phyloP scores from a whole-genome alignment of 73 alveolate species.

The Tetrahymena thermophila region DNA sequence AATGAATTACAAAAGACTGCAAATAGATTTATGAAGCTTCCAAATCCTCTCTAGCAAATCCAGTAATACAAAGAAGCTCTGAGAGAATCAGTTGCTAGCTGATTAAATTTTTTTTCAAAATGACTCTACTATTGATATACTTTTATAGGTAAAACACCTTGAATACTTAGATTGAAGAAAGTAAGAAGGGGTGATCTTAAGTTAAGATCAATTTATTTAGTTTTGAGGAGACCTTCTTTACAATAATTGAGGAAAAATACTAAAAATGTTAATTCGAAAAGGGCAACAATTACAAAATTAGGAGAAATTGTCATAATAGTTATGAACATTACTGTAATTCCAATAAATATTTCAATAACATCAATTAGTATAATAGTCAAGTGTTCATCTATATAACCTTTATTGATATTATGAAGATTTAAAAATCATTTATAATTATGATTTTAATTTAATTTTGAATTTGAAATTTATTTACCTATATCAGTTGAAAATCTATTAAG shows the following conservation, averaged over 20 bases:
- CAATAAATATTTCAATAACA: neutral
- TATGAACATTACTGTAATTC: neutral
- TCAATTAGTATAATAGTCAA: neutral
- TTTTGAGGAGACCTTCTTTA: neutral
- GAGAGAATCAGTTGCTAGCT: neutral
- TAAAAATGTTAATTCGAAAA: neutral
- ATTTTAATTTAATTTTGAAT: neutral
- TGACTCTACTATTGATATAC: neutral
- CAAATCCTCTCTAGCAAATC: neutral
- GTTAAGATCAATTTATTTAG: neutral
- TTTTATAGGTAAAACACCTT: neutral
- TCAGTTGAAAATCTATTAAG: constrained; percentile 72
- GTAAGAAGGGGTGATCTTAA: neutral
- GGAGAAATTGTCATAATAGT: neutral
- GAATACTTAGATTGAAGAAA: neutral
- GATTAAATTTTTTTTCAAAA: neutral
- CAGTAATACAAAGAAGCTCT: neutral
- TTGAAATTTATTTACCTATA: constrained; percentile 14
- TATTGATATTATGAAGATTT: neutral
- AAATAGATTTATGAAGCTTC: neutral
- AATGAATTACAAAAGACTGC: neutral
- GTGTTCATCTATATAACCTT: neutral
- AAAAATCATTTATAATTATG: too few species aligned
- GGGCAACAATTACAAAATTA: neutral
- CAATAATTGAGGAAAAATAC: neutral